Conservation (phyloP, 257 asterid genomes). For the Linderniella brevidens region DNA sequence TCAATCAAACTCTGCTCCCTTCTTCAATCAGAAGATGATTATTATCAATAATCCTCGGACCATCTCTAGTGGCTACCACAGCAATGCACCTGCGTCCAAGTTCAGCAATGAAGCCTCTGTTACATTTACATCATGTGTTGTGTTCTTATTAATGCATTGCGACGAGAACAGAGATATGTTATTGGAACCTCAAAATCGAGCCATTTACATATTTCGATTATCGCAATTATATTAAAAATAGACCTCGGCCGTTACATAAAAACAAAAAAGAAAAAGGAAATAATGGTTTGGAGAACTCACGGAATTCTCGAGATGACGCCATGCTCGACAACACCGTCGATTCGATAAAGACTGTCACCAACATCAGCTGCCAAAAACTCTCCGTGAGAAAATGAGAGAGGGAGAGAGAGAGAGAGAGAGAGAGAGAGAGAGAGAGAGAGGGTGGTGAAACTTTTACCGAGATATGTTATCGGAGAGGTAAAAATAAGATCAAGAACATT, state of each 20-base stretch:
- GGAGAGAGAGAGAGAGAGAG: conserved; percentile 3
- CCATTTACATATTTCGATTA: too few relatives aligned
- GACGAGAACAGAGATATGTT: too few relatives aligned
- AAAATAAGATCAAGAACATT: conserved; percentile 53
- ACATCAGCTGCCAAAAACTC: conserved; percentile 34
- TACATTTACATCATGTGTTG: too few relatives aligned
- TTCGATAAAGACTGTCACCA: conserved; percentile 41
- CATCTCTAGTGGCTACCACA: conserved; percentile 35
- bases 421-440: conserved; percentile 1
- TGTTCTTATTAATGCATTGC: too few relatives aligned
- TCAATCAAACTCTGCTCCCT: too few relatives aligned
- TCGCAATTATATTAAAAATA: too few relatives aligned
- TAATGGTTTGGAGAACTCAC: conserved; percentile 20
- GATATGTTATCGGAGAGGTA: conserved; percentile 53
- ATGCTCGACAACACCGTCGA: conserved; percentile 51
- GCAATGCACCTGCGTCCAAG: conserved; percentile 49
- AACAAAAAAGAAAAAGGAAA: not conserved
- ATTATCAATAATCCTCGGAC: conserved; percentile 26
- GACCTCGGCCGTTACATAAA: not conserved
- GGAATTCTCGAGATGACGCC: conserved; percentile 40
- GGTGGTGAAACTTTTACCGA: conserved; percentile 25
- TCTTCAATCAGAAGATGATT: not conserved
- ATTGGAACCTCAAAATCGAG: too few relatives aligned
- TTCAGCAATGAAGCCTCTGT: not conserved
- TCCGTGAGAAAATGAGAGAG: conserved; percentile 1